Conservation (phyloP, 2,329 filamentous ascomycete species). For the Esteya vermicola region DNA sequence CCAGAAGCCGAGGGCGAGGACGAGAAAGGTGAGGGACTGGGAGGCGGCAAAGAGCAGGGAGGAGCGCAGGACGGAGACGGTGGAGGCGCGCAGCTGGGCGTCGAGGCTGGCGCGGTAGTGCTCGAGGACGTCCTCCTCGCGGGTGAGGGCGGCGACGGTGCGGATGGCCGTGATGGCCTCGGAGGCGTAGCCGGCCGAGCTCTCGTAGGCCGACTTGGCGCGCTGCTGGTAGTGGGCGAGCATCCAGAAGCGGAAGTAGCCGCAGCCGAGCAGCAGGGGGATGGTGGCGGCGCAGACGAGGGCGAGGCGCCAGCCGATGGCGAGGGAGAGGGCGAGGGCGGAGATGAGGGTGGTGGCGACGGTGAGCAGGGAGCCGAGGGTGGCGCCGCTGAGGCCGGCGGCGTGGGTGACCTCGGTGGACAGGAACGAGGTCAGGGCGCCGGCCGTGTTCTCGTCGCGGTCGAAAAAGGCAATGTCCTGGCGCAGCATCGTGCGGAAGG, state of each 20-base stretch:
- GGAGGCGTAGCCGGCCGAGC: conserved; percentile 75
- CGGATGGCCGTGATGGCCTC: conserved; percentile 90
- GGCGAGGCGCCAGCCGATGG: conserved; percentile 28
- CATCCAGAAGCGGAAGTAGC: conserved; percentile 45
- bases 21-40: conserved; percentile 72
- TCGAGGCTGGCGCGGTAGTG: conserved; percentile 57
- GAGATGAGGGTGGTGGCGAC: conserved; percentile 67
- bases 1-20: conserved; percentile 83
- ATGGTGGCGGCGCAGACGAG: conserved; percentile 27
- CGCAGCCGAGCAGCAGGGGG: conserved; percentile 23
- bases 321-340: conserved; percentile 39
- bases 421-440: conserved; percentile 76
- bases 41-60: conserved; percentile 70
- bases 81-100: conserved; percentile 49
- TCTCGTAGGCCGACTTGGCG: conserved; percentile 65
- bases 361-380: conserved; percentile 73
- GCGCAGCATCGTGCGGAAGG: conserved; percentile 77
- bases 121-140: conserved; percentile 65
- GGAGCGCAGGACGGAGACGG: conserved; percentile 62
- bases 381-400: conserved; percentile 74
- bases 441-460: conserved; percentile 73
- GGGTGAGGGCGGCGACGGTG: conserved; percentile 80
- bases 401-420: conserved; percentile 83
- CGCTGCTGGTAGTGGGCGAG: conserved; percentile 60
- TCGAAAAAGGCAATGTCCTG: conserved; percentile 94